These are phyloP conservation scores for Rehmannia glutinosa DNA, from an alignment of 257 asterid genomes.

Conservation along the genomic window DNA sequence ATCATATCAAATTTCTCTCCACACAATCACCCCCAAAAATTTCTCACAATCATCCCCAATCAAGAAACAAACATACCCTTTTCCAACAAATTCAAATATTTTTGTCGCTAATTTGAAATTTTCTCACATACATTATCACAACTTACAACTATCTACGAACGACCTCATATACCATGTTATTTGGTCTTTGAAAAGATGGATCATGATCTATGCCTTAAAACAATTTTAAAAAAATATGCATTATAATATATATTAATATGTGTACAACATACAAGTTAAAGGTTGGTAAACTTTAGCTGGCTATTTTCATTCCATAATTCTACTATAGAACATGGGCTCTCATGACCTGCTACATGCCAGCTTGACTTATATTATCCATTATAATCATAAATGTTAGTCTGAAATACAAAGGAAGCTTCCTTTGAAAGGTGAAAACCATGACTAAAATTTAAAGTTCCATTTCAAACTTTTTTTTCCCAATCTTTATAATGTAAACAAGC, in stretches of 20 bases:
- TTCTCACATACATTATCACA: too few species aligned
- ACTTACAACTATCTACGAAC: too few species aligned
- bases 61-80: too few species aligned
- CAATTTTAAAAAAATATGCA: neutral
- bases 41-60: too few species aligned
- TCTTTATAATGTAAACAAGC: neutral
- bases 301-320: neutral
- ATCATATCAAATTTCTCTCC: too few species aligned
- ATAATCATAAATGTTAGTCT: conserved; percentile 15
- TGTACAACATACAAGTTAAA: neutral
- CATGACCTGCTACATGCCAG: conserved; percentile 24
- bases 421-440: neutral
- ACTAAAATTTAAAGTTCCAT: conserved; percentile 17
- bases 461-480: too few species aligned
- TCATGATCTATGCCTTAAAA: neutral
- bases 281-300: neutral
- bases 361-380: conserved; percentile 2
- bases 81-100: too few species aligned
- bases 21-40: too few species aligned
- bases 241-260: neutral
- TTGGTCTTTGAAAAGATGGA: neutral
- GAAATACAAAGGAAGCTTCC: conserved; percentile 18
- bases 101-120: too few species aligned
- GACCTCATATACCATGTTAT: too few species aligned
- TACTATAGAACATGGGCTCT: conserved; percentile 24